Evolutionary conservation across 331 rosid species (phyloP), one percentile per base, ranked within the genome.

Genomic region (Rosa hybrid): DNA sequence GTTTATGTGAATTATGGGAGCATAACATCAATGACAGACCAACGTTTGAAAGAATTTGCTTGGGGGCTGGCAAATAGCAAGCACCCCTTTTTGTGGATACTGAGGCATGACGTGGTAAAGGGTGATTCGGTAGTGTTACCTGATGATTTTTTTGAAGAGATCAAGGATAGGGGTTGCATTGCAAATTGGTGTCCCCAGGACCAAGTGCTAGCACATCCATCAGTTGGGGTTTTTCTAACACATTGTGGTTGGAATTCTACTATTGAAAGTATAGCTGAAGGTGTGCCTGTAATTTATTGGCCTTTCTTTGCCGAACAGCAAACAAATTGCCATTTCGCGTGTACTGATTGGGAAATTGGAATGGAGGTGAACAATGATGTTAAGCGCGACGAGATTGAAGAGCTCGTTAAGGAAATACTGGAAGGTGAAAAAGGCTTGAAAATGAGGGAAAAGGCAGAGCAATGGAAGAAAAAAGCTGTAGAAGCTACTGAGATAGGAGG

Each of bases 181-280:
- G 63, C 83, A 77, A 86, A 60, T 23, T 90, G 92, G 94, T 84
- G 90, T 41, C 80, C 74, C 1, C 84, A 84, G 42, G 79, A 82
- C 0, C 73, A 86, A 84, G 92, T 90, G 5, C 74, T 89, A 2
- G 83, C 60, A 25, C 92, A 90, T 74, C 87, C 89, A 4, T 89
- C 91, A 5, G 13, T 86, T 18, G 89, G 89, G 5, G 89, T 20
- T 0, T 91, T 89, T 30, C 21, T 86, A 17, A 89, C 91, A 17
- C 93, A 86, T 69, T 80, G 93, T 70, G 93, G 93, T 12, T 89
- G 91, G 90, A 90, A 90, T 42, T 81, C 92, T 41, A 71, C 82
- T 0, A 3, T 83, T 1, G 95, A 87, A 73, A 41, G 82, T 42
- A 27, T 87, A 10, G 68, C 81, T 49, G 59, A 38, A 2, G 89